Conservation (phyloP, 345 rosid genomes). For the Hirschfeldia incana region DNA sequence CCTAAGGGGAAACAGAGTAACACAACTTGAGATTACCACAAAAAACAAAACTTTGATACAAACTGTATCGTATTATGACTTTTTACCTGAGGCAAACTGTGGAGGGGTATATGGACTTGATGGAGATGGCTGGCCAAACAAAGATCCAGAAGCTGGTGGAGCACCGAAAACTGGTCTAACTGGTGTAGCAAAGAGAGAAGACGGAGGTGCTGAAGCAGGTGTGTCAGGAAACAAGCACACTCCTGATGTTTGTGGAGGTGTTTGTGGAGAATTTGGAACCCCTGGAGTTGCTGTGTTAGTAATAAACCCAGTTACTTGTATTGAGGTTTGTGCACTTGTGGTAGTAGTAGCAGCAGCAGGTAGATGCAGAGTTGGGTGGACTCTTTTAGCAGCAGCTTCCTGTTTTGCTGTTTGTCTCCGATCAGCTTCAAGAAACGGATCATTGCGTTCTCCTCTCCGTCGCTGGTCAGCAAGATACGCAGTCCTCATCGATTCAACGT, state of each 20-base stretch:
- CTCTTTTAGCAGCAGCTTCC: constrained; percentile 96
- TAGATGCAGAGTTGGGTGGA: constrained; percentile 92
- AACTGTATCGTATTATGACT: neutral
- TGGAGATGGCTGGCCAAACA: constrained; percentile 48
- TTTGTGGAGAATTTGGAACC: constrained; percentile 47
- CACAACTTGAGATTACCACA: neutral
- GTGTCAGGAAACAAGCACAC: constrained; percentile 63
- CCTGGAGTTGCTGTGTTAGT: constrained; percentile 49
- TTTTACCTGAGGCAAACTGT: constrained; percentile 20
- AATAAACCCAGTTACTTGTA: constrained; percentile 65
- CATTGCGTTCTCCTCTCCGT: constrained; percentile 68
- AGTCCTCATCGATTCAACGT: constrained; percentile 80
- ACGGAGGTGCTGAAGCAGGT: constrained; percentile 60
- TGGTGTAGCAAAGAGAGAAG: constrained; percentile 76
- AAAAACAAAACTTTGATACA: constrained; percentile 3
- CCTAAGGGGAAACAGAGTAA: constrained; percentile 44
- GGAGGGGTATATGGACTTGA: constrained; percentile 66
- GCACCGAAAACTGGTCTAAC: constrained; percentile 51
- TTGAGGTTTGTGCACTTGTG: constrained; percentile 65
- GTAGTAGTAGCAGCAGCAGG: constrained; percentile 45
- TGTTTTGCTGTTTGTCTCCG: constrained; percentile 88
- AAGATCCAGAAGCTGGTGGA: constrained; percentile 62
- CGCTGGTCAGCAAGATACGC: constrained; percentile 93
- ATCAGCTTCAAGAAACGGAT: constrained; percentile 98
- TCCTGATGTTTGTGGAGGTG: constrained; percentile 58